These are phyloP conservation scores for Podospora conica DNA, from an alignment of 495 filamentous ascomycete genomes.

Conservation along the genomic window DNA sequence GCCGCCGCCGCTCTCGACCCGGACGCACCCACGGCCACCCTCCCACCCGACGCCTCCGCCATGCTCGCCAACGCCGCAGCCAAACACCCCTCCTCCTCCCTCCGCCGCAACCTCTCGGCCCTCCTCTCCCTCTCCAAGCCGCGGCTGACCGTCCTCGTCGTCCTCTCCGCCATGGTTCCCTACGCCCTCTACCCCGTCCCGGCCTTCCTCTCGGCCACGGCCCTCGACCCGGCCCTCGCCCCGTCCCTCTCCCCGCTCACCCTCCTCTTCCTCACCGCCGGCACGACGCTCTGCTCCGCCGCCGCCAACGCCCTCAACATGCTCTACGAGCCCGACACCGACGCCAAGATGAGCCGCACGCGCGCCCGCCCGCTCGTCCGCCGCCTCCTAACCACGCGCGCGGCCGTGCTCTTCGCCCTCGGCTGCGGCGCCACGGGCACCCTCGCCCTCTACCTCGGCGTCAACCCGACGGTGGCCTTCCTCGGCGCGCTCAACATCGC, in stretches of 20 bases:
- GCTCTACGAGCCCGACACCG: conserved; percentile 85
- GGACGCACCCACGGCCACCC: conserved; percentile 20
- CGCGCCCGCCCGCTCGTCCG: conserved; percentile 84
- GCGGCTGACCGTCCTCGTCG: conserved; percentile 83
- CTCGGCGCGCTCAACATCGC: conserved; percentile 79
- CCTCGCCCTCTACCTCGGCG: conserved; percentile 71
- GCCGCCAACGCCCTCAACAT: conserved; percentile 95
- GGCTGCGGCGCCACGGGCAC: conserved; percentile 61
- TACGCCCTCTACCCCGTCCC: conserved; percentile 91
- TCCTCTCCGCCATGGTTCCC: conserved; percentile 83
- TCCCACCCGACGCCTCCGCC: conserved; percentile 80
- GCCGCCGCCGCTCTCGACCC: background rate
- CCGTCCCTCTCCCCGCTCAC: conserved; percentile 87
- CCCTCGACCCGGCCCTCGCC: conserved; percentile 50
- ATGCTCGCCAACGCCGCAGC: conserved; percentile 68
- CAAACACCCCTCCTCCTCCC: conserved; percentile 56
- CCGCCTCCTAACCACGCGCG: conserved; percentile 64
- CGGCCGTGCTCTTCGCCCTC: conserved; percentile 74
- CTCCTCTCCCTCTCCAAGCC: conserved; percentile 92
- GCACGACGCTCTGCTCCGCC: conserved; percentile 78
- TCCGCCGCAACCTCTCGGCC: conserved; percentile 71
- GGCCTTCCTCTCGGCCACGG: conserved; percentile 61
- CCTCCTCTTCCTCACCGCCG: conserved; percentile 82
- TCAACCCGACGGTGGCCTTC: conserved; percentile 87
- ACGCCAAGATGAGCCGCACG: conserved; percentile 88